A percentile compares a stretch with the other conserved stretches of the same genome.
Evolutionary conservation across 805 yeast species (phyloP).

Genomic region (Tetrapisispora pingtungensis): DNA sequence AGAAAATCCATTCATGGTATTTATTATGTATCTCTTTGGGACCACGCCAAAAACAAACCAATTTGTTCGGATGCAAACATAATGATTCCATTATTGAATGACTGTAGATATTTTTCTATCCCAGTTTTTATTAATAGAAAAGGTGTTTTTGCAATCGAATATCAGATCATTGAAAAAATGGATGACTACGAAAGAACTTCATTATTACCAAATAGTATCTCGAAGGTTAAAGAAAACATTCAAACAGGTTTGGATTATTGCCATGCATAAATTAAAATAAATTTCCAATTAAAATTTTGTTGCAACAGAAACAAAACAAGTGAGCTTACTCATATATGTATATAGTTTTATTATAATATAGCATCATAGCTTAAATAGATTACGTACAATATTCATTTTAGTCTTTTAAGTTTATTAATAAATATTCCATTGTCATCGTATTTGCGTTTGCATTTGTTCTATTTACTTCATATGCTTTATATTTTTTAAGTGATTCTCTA

Average conservation of each 20-base stretch:
- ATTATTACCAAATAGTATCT: slow-evolving; percentile 19
- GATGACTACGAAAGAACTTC: slow-evolving; percentile 43
- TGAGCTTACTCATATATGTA: background rate
- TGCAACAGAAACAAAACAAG: no score
- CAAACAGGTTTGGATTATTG: slow-evolving; percentile 10
- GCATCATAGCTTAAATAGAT: background rate
- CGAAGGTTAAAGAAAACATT: slow-evolving; percentile 17
- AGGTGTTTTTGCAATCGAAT: slow-evolving; percentile 49
- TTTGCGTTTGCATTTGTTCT: background rate
- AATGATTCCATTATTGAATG: slow-evolving; percentile 11
- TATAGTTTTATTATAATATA: no score
- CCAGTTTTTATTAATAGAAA: slow-evolving; percentile 47
- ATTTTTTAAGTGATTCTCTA: no score
- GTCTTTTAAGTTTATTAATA: background rate
- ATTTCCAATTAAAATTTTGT: background rate
- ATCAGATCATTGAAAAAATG: slow-evolving; percentile 40
- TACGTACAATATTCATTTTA: background rate
- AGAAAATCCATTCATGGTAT: slow-evolving; percentile 38
- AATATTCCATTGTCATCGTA: background rate
- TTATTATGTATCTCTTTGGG: slow-evolving; percentile 40
- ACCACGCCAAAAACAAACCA: slow-evolving; percentile 38
- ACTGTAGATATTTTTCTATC: slow-evolving; percentile 42
- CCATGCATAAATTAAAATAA: background rate
- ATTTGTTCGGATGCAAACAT: slow-evolving; percentile 16
- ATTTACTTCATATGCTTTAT: no score